Conservation (phyloP, 2,329 filamentous ascomycete genomes). For the Catunica adiposa region DNA sequence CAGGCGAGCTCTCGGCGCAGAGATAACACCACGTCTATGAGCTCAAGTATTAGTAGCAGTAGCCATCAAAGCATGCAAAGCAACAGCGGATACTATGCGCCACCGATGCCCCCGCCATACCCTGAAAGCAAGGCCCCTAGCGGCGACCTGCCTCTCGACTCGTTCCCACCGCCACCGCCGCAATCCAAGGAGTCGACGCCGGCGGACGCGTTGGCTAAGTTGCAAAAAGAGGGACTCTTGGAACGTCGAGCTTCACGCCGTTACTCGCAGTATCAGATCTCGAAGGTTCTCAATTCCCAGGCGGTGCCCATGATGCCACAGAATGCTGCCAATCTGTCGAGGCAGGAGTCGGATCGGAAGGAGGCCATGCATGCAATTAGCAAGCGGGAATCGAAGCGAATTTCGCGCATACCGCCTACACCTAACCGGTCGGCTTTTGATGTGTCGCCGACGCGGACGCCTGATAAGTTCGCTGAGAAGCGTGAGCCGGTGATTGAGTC, state of each 20-base stretch:
- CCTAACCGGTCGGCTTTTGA: constrained; percentile 23
- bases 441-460: constrained; percentile 6
- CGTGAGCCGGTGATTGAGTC: constrained; percentile 1
- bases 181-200: constrained; percentile 55
- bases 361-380: constrained; percentile 64
- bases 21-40: constrained; percentile 20
- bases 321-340: constrained; percentile 65
- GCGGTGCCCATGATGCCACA: constrained; percentile 72
- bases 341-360: constrained; percentile 50
- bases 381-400: constrained; percentile 29
- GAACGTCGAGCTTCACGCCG: constrained; percentile 82
- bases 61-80: constrained; percentile 21
- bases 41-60: constrained; percentile 29
- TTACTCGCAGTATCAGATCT: constrained; percentile 94
- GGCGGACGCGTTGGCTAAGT: constrained; percentile 58
- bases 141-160: constrained; percentile 40
- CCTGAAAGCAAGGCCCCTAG: constrained; percentile 37
- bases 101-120: constrained; percentile 52
- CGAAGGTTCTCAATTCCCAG: constrained; percentile 72
- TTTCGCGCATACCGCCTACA: constrained; percentile 32
- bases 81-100: constrained; percentile 52
- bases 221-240: constrained; percentile 82
- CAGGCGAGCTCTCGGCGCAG: constrained; percentile 32
- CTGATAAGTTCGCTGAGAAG: constrained; percentile 13
- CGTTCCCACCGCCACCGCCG: constrained; percentile 54